Base-by-base conservation (phyloP, 2,329 filamentous ascomycete species). In the Magnaporthiopsis incrustans region DNA sequence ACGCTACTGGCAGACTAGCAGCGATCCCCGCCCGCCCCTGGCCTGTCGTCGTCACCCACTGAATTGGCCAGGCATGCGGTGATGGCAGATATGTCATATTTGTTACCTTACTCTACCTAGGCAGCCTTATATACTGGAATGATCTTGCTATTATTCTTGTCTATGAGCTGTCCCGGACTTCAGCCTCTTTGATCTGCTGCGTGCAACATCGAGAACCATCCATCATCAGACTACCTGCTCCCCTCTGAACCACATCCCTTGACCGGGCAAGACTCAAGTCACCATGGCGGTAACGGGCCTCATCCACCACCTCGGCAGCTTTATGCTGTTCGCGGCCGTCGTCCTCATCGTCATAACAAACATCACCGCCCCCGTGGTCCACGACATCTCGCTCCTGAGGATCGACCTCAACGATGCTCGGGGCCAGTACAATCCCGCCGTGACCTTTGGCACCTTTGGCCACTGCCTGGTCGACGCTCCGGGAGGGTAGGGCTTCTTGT, bases 391-490 rank as follows among this genome's bases (percentile, higher is more conserved):
- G 59, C 74, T 89, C 53, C 72, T 88, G 64, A 80, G 78, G 65
- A 79, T 88, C 65, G 74, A 78, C 61, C 74, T 86, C 26, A 73
- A 72, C 58, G 76, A 77, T 67, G 68, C 71, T 32, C 73, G 71
- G 12, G 66, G 68, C 27, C 71, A 67, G 5, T 71, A 74, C 32
- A 70, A 78, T 10, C 62, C 69, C 10, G 66, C 68, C 14, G 73
- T 86, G 44, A 78, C 76, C 3, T 86, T 85, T 72, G 86, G 86
- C 59, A 84, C 83, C 0, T 88, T 87, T 74, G 86, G 86, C 10
- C 84, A 81, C 71, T 89, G 86, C 70, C 68, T 69, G 26, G 67
- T 70, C 62, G 64, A 72, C 30, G 25, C 57, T 30, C 57, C 27
- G 6, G 44, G 44, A 53, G 44, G 44, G 57, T 58, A 26, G 2